These are phyloP conservation scores for Boletellus emodensis DNA, from an alignment of 768 basidiomycete genomes.

Conservation along the genomic window DNA sequence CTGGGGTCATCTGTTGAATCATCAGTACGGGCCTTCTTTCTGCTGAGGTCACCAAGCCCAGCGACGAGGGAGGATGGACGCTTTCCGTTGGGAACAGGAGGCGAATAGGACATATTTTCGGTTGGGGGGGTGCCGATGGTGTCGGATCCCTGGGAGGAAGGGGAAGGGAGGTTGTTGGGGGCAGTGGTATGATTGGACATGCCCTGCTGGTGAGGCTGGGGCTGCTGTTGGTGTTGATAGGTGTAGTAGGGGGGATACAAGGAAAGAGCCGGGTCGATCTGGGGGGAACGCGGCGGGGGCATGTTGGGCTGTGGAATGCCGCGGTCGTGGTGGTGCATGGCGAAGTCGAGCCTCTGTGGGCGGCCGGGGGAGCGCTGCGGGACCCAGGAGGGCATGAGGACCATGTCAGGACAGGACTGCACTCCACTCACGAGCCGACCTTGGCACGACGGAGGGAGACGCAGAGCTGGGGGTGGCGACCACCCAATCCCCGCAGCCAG, in stretches of 20 bases:
- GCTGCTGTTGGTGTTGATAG: slow-evolving; percentile 44
- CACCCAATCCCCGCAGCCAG: slow-evolving; percentile 1
- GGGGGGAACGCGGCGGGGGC: slow-evolving; percentile 51
- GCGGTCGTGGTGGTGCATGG: slow-evolving; percentile 44
- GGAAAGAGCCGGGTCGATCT: slow-evolving; percentile 70
- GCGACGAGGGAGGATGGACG: slow-evolving; percentile 51
- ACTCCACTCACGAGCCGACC: slow-evolving; percentile 7
- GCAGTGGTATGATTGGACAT: slow-evolving; percentile 54
- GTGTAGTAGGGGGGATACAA: slow-evolving; percentile 62
- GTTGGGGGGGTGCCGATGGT: slow-evolving; percentile 69
- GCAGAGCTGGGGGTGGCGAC: neutral
- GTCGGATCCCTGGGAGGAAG: slow-evolving; percentile 78
- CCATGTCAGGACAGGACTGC: neutral
- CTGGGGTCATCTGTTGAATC: slow-evolving; percentile 47
- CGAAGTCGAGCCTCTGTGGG: slow-evolving; percentile 39
- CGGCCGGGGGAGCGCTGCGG: slow-evolving; percentile 22
- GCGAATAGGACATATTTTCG: slow-evolving; percentile 51
- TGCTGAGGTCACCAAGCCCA: slow-evolving; percentile 34
- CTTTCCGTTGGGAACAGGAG: slow-evolving; percentile 59
- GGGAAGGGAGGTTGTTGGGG: slow-evolving; percentile 63
- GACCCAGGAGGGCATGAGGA: slow-evolving; percentile 18
- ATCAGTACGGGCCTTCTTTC: slow-evolving; percentile 63
- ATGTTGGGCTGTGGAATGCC: slow-evolving; percentile 35
- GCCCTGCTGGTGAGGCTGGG: slow-evolving; percentile 45
- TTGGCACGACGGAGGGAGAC: neutral